Conservation (phyloP, 1,284 basidiomycete genomes). For the Phaffia rhodozyma region DNA sequence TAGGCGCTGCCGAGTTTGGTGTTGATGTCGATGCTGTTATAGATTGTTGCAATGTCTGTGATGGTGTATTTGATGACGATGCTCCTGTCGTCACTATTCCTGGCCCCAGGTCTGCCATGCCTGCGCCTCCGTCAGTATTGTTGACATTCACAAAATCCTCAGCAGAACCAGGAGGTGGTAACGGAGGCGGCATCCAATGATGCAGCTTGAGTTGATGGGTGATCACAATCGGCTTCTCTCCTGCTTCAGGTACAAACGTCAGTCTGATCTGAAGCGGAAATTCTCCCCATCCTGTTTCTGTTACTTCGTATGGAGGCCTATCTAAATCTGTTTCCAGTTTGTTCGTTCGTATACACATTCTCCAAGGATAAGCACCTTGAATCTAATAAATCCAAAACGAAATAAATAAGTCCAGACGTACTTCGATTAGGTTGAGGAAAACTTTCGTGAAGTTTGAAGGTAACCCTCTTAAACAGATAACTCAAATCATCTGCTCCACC, state of each 20-base stretch:
- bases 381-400: not conserved
- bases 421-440: slow-evolving; percentile 83
- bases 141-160: not conserved
- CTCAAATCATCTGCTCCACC: slow-evolving; percentile 78
- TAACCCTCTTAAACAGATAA: slow-evolving; percentile 86
- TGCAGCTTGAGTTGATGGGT: slow-evolving; percentile 94
- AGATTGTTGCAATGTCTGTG: not conserved
- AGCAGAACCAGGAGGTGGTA: too few relatives aligned
- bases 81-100: not conserved
- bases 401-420: slow-evolving; percentile 36
- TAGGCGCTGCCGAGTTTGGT: slow-evolving; percentile 1
- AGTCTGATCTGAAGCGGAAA: slow-evolving; percentile 93
- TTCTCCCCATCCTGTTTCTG: slow-evolving; percentile 99
- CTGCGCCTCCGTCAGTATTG: not conserved
- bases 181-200: slow-evolving; percentile 50
- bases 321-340: slow-evolving; percentile 55
- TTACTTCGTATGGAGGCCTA: slow-evolving; percentile 83
- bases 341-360: too few relatives aligned
- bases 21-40: slow-evolving; percentile 25
- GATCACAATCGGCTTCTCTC: slow-evolving; percentile 76
- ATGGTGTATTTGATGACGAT: not conserved
- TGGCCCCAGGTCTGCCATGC: not conserved
- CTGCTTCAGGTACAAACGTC: slow-evolving; percentile 80
- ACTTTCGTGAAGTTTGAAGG: slow-evolving; percentile 96
- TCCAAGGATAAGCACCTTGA: too few relatives aligned